Evolutionary conservation across 768 basidiomycete species (phyloP).

Genomic region (Lentinula raphanica): DNA sequence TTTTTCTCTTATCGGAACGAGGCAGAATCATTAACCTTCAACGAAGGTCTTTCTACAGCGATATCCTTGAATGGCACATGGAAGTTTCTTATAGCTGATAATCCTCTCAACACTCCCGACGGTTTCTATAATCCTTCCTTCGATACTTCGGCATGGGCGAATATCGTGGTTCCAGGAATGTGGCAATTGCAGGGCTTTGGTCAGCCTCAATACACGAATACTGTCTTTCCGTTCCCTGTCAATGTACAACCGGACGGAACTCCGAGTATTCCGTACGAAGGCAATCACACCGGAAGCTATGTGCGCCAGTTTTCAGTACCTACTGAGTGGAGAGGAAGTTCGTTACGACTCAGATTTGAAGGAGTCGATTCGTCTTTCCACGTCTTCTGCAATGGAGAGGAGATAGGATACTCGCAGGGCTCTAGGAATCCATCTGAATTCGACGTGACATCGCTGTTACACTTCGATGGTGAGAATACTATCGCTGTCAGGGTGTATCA

Average conservation of each 20-base stretch:
- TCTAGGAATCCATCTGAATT: slow-evolving; percentile 10
- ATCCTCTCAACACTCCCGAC: slow-evolving; percentile 3
- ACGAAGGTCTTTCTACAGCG: not conserved
- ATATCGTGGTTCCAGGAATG: slow-evolving; percentile 9
- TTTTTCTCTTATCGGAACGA: slow-evolving; percentile 2
- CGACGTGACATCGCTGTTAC: slow-evolving; percentile 4
- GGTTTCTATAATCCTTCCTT: not conserved
- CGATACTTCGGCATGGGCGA: slow-evolving; percentile 1
- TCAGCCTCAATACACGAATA: slow-evolving; percentile 9
- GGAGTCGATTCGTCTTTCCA: slow-evolving; percentile 11
- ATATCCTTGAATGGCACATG: slow-evolving; percentile 9
- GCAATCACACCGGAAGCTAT: slow-evolving; percentile 7
- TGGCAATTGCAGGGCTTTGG: slow-evolving; percentile 12
- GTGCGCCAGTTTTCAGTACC: slow-evolving; percentile 1
- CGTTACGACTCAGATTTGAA: slow-evolving; percentile 6
- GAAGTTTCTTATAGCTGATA: slow-evolving; percentile 1
- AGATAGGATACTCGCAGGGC: slow-evolving; percentile 9
- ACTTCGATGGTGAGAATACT: not conserved
- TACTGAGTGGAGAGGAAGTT: not conserved
- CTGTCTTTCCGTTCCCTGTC: slow-evolving; percentile 9
- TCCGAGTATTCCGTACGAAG: slow-evolving; percentile 4
- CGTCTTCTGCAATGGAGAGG: slow-evolving; percentile 7
- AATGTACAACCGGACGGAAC: not conserved
- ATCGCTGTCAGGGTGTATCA: slow-evolving; percentile 9
- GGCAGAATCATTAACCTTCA: slow-evolving; percentile 1